A percentile compares a stretch with the other conserved stretches of the same genome.
phyloP scores from a whole-genome alignment of 345 rosid species.

The Aquilaria malaccensis region DNA sequence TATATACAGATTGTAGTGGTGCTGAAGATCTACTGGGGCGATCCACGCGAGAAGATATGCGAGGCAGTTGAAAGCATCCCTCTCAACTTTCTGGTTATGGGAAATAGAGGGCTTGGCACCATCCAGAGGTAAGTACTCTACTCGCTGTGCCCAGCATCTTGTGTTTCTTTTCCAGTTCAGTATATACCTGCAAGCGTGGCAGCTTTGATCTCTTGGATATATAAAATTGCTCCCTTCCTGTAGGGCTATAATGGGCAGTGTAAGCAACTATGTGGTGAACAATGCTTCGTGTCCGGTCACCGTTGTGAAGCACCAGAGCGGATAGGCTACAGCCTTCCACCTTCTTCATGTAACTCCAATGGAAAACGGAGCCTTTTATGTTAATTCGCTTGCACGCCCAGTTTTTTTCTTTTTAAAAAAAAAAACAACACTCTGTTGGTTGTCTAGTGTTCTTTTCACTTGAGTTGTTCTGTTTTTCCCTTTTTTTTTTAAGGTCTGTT shows the following conservation, averaged over 20 bases:
- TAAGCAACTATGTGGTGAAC: constrained; percentile 62
- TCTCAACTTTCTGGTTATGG: constrained; percentile 45
- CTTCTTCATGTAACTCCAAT: background rate
- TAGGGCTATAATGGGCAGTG: constrained; percentile 67
- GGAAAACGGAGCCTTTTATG: too few species aligned
- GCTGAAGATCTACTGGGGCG: constrained; percentile 67
- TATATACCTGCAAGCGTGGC: background rate
- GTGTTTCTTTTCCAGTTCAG: background rate
- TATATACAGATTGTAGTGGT: constrained; percentile 24
- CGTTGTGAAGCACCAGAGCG: constrained; percentile 42
- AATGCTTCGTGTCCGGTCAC: constrained; percentile 54
- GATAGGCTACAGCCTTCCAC: background rate
- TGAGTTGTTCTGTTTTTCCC: too few species aligned
- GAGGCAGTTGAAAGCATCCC: constrained; percentile 66
- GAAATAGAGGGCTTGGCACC: constrained; percentile 66
- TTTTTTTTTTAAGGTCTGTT: too few species aligned
- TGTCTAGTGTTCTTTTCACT: too few species aligned
- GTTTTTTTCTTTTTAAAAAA: too few species aligned
- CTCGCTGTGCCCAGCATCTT: background rate
- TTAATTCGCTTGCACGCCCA: too few species aligned
- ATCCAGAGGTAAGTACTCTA: constrained; percentile 42
- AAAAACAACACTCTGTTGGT: too few species aligned
- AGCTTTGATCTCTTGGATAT: too few species aligned
- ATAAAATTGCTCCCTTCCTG: background rate
- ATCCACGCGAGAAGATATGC: constrained; percentile 58